Conservation (phyloP, 805 yeast genomes). For the Jamesozyma piceae region DNA sequence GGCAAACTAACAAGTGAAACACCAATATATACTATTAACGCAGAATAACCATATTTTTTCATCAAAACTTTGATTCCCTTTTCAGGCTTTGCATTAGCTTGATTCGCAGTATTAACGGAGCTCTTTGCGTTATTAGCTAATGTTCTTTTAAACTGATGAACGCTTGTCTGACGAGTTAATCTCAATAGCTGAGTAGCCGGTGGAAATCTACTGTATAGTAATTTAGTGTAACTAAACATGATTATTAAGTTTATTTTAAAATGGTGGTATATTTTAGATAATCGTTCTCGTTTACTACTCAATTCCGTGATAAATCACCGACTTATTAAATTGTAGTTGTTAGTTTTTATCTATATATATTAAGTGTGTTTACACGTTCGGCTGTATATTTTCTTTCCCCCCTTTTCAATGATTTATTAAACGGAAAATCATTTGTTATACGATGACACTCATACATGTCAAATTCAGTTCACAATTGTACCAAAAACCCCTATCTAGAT, state of each 20-base stretch:
- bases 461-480: too few species aligned
- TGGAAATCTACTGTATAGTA: background rate
- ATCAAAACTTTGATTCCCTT: slow-evolving; percentile 48
- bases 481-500: too few species aligned
- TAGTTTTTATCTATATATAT: too few species aligned
- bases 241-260: background rate
- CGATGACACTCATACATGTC: too few species aligned
- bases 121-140: background rate
- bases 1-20: slow-evolving; percentile 76
- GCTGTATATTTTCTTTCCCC: too few species aligned
- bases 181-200: background rate
- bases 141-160: background rate
- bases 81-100: background rate
- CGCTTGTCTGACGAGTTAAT: background rate
- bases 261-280: background rate
- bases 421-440: too few species aligned
- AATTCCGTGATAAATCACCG: too few species aligned
- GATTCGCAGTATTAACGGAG: background rate
- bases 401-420: too few species aligned
- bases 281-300: too few species aligned
- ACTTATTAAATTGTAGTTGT: too few species aligned
- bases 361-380: too few species aligned
- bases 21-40: slow-evolving; percentile 73
- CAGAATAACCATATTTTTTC: slow-evolving; percentile 85
- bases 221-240: background rate